A percentile compares a stretch with the other conserved stretches of the same genome.
Evolutionary conservation across 441 rosid species (phyloP).

Genomic region (Populus hybrid): DNA sequence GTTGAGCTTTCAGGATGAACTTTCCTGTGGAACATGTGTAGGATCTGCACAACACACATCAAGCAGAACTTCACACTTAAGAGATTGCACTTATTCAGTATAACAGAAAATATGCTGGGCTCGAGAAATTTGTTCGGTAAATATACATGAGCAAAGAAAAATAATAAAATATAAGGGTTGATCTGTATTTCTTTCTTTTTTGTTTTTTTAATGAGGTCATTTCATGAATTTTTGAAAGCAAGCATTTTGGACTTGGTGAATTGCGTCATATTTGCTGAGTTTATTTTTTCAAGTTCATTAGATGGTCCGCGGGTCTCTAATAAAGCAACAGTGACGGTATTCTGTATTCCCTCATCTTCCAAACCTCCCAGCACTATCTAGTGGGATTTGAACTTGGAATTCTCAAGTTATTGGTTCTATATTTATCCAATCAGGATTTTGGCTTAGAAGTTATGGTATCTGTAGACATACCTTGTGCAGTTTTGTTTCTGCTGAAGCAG

Average conservation of each 20-base stretch:
- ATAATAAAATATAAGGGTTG: neutral
- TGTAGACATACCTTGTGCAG: conserved; percentile 50
- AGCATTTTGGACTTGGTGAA: neutral
- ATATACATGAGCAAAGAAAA: neutral
- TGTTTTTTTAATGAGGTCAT: neutral
- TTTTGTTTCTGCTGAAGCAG: conserved; percentile 59
- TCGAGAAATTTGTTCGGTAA: neutral
- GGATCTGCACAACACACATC: conserved; percentile 42
- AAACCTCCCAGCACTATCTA: neutral
- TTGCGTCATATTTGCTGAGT: neutral
- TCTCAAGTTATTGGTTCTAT: neutral
- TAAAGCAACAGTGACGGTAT: neutral
- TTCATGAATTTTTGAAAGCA: neutral
- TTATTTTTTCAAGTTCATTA: neutral
- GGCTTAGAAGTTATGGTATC: neutral
- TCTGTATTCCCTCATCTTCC: neutral
- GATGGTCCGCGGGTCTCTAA: neutral
- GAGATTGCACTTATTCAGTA: neutral
- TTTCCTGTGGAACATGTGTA: conserved; percentile 74
- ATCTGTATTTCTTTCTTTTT: neutral
- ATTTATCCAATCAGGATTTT: neutral
- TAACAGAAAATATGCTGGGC: neutral
- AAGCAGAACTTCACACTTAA: neutral
- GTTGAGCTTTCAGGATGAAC: conserved; percentile 74
- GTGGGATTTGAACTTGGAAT: neutral